phyloP scores from a whole-genome alignment of 495 filamentous ascomycete species.

The Xylona heveae region DNA sequence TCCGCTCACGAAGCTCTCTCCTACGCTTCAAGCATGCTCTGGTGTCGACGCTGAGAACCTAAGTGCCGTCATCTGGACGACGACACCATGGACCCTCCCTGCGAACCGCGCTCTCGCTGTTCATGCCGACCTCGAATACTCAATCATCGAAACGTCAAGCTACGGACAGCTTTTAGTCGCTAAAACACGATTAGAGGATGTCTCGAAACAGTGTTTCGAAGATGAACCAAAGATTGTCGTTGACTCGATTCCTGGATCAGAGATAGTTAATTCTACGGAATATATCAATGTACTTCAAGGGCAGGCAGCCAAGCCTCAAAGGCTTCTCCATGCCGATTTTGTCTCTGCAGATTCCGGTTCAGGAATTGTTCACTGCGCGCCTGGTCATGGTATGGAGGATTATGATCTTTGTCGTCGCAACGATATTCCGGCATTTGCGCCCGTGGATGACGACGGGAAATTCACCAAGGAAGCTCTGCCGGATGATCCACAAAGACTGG shows the following conservation, averaged over 20 bases:
- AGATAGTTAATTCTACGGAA: constrained; percentile 33
- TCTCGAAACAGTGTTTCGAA: constrained; percentile 16
- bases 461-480: constrained; percentile 65
- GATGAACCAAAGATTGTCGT: constrained; percentile 22
- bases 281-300: constrained; percentile 48
- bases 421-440: constrained; percentile 50
- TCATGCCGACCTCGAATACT: constrained; percentile 48
- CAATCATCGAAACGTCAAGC: constrained; percentile 32
- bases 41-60: constrained; percentile 21
- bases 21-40: constrained; percentile 15
- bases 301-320: constrained; percentile 28
- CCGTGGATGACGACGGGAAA: constrained; percentile 57
- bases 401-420: constrained; percentile 55
- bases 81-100: constrained; percentile 91
- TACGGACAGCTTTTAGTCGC: constrained; percentile 44
- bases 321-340: constrained; percentile 62
- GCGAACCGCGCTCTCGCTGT: constrained; percentile 82
- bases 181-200: constrained; percentile 35
- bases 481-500: constrained; percentile 31
- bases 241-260: constrained; percentile 35
- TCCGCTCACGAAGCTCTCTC: constrained; percentile 34
- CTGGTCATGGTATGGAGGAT: constrained; percentile 92
- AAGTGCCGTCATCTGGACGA: constrained; percentile 83
- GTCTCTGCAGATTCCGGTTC: constrained; percentile 74
- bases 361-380: constrained; percentile 81